phyloP scores from a whole-genome alignment of 371 early-diverging fungal species.

The Mortierella sp. region DNA sequence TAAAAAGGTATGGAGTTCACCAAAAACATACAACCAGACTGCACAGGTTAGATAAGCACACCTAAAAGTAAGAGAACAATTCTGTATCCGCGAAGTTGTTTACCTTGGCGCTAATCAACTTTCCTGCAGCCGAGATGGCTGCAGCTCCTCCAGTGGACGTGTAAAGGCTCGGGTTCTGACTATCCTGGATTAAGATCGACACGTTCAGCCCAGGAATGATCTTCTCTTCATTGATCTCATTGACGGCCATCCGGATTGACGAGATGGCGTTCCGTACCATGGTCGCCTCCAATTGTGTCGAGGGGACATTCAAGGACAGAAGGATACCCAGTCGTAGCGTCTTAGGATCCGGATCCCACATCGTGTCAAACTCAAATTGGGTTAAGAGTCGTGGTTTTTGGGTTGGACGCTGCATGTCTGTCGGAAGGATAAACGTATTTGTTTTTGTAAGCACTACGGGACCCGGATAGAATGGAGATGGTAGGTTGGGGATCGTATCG shows the following conservation, averaged over 20 bases:
- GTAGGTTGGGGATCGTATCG: not conserved
- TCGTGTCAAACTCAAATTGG: constrained; percentile 15
- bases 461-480: not conserved
- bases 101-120: constrained; percentile 25
- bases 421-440: constrained; percentile 4
- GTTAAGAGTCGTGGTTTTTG: constrained; percentile 20
- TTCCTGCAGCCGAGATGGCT: constrained; percentile 21
- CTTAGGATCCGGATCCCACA: constrained; percentile 31
- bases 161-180: constrained; percentile 17
- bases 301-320: constrained; percentile 6
- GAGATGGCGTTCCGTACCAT: constrained; percentile 26
- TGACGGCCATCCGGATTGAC: constrained; percentile 31
- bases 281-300: not conserved
- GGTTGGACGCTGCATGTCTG: not conserved
- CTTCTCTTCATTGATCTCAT: constrained; percentile 20
- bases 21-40: not conserved
- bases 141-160: constrained; percentile 17
- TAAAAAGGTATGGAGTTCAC: not conserved
- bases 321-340: constrained; percentile 28
- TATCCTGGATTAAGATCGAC: constrained; percentile 24
- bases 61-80: not conserved
- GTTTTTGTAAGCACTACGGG: not conserved
- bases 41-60: not conserved
- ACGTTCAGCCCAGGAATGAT: constrained; percentile 28
- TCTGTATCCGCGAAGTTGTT: not conserved